Evolutionary conservation across 2,329 filamentous ascomycete species (phyloP).

Genomic region (Calonectria pauciramosa): DNA sequence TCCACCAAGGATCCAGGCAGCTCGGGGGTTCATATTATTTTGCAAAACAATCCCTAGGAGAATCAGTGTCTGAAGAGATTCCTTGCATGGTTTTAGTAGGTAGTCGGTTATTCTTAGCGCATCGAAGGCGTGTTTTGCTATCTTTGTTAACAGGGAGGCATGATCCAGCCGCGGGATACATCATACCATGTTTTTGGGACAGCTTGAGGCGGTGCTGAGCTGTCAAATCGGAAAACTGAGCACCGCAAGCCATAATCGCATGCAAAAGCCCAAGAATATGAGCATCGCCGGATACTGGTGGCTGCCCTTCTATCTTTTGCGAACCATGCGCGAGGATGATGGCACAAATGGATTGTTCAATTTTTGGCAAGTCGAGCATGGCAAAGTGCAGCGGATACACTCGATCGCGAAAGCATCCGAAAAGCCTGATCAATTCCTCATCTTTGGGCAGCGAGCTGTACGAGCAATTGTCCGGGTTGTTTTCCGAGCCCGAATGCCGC

Average conservation of each 20-base stretch:
- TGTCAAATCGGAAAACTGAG: constrained; percentile 35
- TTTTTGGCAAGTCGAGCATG: constrained; percentile 20
- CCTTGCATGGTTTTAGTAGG: constrained; percentile 32
- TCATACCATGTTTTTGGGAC: constrained; percentile 26
- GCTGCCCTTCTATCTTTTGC: neutral
- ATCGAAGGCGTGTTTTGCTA: constrained; percentile 22
- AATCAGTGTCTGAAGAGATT: constrained; percentile 31
- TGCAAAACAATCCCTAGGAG: constrained; percentile 36
- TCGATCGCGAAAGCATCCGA: constrained; percentile 31
- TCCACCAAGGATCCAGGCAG: constrained; percentile 35
- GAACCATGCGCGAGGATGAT: neutral
- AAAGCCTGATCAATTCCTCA: constrained; percentile 32
- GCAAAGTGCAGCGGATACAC: constrained; percentile 33
- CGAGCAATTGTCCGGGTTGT: neutral
- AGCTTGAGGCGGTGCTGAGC: neutral
- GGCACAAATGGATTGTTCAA: constrained; percentile 32
- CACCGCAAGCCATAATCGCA: constrained; percentile 37
- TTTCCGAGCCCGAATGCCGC: neutral
- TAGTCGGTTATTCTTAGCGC: constrained; percentile 25
- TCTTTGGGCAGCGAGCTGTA: neutral
- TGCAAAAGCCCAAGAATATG: constrained; percentile 34
- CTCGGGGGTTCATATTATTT: constrained; percentile 37
- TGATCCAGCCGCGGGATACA: neutral
- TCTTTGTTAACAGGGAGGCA: too few relatives aligned
- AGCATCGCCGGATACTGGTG: neutral